A percentile compares a stretch with the other conserved stretches of the same genome.
Evolutionary conservation across 129 eudicot species (phyloP).

Genomic region (Ambrosia artemisiifolia): DNA sequence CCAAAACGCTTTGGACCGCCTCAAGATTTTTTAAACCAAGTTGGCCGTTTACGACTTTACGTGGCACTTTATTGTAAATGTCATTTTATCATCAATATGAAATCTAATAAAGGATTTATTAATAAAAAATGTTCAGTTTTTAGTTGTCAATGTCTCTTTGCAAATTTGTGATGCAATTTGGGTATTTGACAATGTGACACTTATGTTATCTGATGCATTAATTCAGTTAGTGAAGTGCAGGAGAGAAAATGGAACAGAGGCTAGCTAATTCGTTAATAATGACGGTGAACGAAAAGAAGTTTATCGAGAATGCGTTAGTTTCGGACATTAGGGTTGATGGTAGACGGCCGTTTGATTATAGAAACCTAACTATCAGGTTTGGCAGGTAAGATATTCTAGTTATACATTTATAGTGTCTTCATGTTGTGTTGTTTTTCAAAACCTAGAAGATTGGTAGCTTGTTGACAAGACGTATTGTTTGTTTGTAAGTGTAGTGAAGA

Average conservation of each 20-base stretch:
- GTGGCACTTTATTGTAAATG: too few species aligned
- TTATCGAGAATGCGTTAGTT: constrained; percentile 70
- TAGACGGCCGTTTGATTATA: constrained; percentile 76
- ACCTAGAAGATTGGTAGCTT: neutral
- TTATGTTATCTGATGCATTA: neutral
- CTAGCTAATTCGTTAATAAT: constrained; percentile 67
- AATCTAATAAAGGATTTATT: too few species aligned
- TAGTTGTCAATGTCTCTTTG: too few species aligned
- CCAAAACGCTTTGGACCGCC: too few species aligned
- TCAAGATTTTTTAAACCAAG: too few species aligned
- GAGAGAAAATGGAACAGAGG: constrained; percentile 73
- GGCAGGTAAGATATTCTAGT: constrained; percentile 56
- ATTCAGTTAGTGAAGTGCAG: constrained; percentile 7
- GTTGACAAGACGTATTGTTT: neutral
- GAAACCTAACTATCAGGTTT: constrained; percentile 61
- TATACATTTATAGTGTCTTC: neutral
- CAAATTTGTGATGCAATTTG: too few species aligned
- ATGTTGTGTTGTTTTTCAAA: neutral
- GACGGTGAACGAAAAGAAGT: constrained; percentile 86
- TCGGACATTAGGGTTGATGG: constrained; percentile 87
- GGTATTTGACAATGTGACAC: too few species aligned
- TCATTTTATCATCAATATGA: too few species aligned
- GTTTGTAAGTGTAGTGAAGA: constrained; percentile 54
- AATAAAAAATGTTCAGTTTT: too few species aligned
- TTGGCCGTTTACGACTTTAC: too few species aligned